Evolutionary conservation across 345 rosid genomes (phyloP), one percentile per base, ranked within the genome.

Genomic region (Gossypium ekmanianum): DNA sequence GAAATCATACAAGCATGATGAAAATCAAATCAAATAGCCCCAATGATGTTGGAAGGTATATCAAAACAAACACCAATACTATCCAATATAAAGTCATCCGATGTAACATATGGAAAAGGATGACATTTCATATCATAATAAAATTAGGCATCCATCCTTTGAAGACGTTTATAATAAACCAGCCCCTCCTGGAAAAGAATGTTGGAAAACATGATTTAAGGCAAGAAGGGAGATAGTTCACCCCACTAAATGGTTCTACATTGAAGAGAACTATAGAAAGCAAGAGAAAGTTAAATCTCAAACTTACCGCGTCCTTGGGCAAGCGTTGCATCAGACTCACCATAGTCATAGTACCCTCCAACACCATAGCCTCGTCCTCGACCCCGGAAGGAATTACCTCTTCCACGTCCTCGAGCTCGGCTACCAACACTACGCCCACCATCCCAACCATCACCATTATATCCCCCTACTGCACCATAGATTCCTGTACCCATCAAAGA

Each of bases 321-420:
- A 13, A 61, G 69, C 0, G 71, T 59, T 56, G 74, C 84, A 57
- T 74, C 80, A 17, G 39, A 59, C 22, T 78, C 85, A 2, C 85
- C 80, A 69, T 76, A 74, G 64, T 71, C 82, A 58, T 79, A 76
- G 65, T 76, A 79, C 34, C 78, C 82, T 55, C 82, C 77, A 5
- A 58, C 76, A 62, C 78, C 76, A 65, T 76, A 79, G 7, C 80
- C 80, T 76, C 78, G 76, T 65, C 82, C 82, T 62, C 80, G 58
- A 55, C 84, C 82, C 17, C 68, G 61, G 56, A 71, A 74, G 45
- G 78, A 63, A 8, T 58, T 80, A 26, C 78, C 75, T 76, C 78
- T 79, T 55, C 24, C 84, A 76, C 73, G 84, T 11, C 79, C 81
- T 47, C 62, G 68, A 59, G 76, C 82, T 61, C 78, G 62, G 43